Evolutionary conservation across 805 yeast species (phyloP).

Genomic region (Cyberlindnera maritima): DNA sequence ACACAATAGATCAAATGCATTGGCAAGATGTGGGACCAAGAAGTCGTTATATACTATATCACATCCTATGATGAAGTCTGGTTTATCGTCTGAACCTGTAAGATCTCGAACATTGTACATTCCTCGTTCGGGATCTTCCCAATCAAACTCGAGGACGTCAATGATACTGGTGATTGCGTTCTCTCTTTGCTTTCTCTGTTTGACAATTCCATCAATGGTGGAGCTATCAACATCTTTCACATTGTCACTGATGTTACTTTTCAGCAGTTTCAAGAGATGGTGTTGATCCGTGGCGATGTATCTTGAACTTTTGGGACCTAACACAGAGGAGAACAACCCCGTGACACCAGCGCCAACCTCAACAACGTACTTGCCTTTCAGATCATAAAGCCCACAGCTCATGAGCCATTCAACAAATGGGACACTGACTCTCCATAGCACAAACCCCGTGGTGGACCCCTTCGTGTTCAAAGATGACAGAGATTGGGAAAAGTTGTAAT

Average conservation of each 20-base stretch:
- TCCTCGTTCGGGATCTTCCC: conserved; percentile 51
- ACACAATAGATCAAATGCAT: conserved; percentile 38
- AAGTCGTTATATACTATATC: conserved; percentile 67
- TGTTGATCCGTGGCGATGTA: conserved; percentile 60
- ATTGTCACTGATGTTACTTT: conserved; percentile 44
- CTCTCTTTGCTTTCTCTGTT: conserved; percentile 1
- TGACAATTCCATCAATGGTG: conserved; percentile 19
- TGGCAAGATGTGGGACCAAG: conserved; percentile 47
- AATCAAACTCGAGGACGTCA: conserved; percentile 54
- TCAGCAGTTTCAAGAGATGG: conserved; percentile 49
- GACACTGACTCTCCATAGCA: conserved; percentile 56
- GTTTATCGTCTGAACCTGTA: conserved; percentile 16
- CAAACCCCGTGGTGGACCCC: conserved; percentile 57
- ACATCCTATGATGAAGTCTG: conserved; percentile 55
- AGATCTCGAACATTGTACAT: conserved; percentile 22
- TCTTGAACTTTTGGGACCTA: conserved; percentile 33
- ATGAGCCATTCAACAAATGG: conserved; percentile 53
- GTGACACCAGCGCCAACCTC: conserved; percentile 66
- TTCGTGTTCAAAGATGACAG: conserved; percentile 29
- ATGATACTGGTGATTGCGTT: conserved; percentile 19
- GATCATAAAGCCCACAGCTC: conserved; percentile 11
- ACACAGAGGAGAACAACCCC: conserved; percentile 44
- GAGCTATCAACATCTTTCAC: conserved; percentile 24
- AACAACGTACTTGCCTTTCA: conserved; percentile 33
- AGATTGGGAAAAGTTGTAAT: conserved; percentile 32